Evolutionary conservation across 1,284 basidiomycete genomes (phyloP).

Genomic region (Schizophyllum amplum): DNA sequence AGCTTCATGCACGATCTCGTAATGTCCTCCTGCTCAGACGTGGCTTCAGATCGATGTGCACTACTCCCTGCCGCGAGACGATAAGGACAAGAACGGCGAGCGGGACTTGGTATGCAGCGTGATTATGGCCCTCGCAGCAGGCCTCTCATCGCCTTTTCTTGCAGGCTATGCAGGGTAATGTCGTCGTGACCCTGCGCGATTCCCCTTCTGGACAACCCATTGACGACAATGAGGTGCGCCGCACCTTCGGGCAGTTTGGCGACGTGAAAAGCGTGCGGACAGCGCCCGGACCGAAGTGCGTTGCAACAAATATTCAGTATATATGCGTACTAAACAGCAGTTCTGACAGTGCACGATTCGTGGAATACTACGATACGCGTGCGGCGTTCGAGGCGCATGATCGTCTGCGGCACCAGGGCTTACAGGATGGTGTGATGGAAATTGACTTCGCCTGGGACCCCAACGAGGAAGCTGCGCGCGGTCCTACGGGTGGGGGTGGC

Average conservation of each 20-base stretch:
- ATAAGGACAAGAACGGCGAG: constrained; percentile 67
- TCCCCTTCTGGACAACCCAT: constrained; percentile 61
- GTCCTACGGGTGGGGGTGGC: constrained; percentile 29
- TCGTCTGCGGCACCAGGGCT: constrained; percentile 63
- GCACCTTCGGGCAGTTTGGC: constrained; percentile 81
- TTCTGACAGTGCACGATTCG: constrained; percentile 60
- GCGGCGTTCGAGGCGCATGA: constrained; percentile 68
- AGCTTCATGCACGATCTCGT: constrained; percentile 23
- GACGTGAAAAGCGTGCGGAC: constrained; percentile 78
- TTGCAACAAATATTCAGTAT: constrained; percentile 3
- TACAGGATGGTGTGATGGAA: constrained; percentile 85
- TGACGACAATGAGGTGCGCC: constrained; percentile 76
- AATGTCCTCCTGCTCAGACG: constrained; percentile 8
- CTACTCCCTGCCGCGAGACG: constrained; percentile 89
- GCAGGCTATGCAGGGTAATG: constrained; percentile 70
- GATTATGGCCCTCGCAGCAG: background rate
- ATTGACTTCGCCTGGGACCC: constrained; percentile 84
- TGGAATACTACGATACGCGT: constrained; percentile 86
- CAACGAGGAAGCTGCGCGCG: constrained; percentile 23
- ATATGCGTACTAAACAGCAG: constrained; percentile 1
- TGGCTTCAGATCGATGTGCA: constrained; percentile 86
- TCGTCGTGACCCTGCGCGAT: constrained; percentile 71
- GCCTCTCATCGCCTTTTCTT: constrained; percentile 7
- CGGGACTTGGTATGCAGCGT: constrained; percentile 61
- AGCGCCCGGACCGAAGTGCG: constrained; percentile 61